These are phyloP conservation scores for Jatropha multifida DNA, from an alignment of 441 rosid genomes.

Conservation along the genomic window DNA sequence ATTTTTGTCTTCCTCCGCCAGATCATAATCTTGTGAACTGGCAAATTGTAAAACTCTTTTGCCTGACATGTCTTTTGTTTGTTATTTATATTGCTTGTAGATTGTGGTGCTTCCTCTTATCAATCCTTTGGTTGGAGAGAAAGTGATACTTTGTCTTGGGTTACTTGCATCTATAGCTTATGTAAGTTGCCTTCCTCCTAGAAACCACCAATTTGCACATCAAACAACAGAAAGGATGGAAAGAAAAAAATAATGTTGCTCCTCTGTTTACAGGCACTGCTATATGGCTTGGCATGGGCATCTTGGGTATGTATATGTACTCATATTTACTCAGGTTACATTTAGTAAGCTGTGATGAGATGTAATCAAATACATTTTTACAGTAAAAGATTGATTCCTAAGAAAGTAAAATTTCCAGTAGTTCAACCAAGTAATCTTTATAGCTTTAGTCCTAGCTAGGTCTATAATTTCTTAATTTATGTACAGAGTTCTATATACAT, in stretches of 20 bases:
- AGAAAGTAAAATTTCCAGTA: too few species aligned
- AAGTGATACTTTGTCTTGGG: constrained; percentile 44
- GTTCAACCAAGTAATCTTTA: background rate
- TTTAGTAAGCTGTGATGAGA: too few species aligned
- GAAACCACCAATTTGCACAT: background rate
- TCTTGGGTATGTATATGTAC: constrained; percentile 48
- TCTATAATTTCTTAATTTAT: background rate
- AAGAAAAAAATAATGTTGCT: background rate
- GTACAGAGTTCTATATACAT: background rate
- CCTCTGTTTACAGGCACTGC: constrained; percentile 36
- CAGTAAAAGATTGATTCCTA: background rate
- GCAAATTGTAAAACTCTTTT: too few species aligned
- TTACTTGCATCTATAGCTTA: constrained; percentile 55
- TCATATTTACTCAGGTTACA: background rate
- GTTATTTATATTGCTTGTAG: constrained; percentile 20
- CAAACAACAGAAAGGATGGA: background rate
- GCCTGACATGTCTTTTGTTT: background rate
- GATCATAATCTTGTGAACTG: too few species aligned
- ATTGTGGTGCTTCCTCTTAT: constrained; percentile 52
- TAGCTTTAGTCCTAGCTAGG: background rate
- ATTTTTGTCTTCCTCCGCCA: background rate
- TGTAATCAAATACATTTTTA: too few species aligned
- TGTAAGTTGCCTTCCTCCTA: constrained; percentile 35
- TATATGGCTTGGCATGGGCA: constrained; percentile 58
- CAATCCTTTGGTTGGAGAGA: constrained; percentile 52